A percentile compares a stretch with the other conserved stretches of the same genome.
phyloP scores from a whole-genome alignment of 2,329 filamentous ascomycete species.

The Trichophyton mentagrophytes region DNA sequence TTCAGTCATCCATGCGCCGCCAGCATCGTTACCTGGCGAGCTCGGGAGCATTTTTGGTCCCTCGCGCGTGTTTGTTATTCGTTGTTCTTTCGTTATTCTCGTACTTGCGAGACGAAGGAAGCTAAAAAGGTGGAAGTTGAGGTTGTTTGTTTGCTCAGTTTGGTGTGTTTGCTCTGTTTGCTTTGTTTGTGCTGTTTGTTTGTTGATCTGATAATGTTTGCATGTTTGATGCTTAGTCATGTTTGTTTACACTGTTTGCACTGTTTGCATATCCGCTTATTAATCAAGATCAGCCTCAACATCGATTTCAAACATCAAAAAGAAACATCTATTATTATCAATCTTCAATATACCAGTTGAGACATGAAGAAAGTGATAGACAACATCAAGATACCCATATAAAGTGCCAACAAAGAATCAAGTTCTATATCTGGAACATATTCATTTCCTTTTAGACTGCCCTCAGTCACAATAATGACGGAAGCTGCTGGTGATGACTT shows the following conservation, averaged over 20 bases:
- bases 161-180: background rate
- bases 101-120: background rate
- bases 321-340: no score
- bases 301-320: no score
- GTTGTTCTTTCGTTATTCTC: background rate
- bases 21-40: background rate
- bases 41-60: background rate
- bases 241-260: background rate
- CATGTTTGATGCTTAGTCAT: background rate
- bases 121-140: background rate
- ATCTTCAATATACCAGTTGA: no score
- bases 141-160: background rate
- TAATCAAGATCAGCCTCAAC: no score
- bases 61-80: no score
- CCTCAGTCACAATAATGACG: no score
- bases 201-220: background rate
- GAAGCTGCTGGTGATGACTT: no score
- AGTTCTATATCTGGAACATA: no score
- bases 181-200: background rate
- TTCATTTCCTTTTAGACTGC: no score
- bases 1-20: background rate
- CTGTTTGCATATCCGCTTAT: background rate
- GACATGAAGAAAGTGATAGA: no score
- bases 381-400: no score
- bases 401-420: no score